These are phyloP conservation scores for Suillus subluteus DNA, from an alignment of 768 basidiomycete genomes.

Conservation along the genomic window DNA sequence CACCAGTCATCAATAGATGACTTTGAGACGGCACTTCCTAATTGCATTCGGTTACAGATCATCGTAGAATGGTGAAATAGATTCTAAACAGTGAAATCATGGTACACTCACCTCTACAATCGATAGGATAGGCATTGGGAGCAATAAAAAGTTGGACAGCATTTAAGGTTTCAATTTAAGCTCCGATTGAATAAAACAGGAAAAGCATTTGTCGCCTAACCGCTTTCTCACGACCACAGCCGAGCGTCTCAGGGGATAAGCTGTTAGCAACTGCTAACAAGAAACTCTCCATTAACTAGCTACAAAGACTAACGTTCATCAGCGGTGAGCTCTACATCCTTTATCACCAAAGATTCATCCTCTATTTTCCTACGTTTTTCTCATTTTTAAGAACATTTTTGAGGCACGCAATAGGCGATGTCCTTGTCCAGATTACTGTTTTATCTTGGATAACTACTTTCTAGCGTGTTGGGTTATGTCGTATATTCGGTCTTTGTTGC, in stretches of 20 bases:
- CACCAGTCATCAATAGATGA: slow-evolving; percentile 28
- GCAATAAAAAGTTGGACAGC: not conserved
- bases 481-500: slow-evolving; percentile 37
- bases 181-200: slow-evolving; percentile 34
- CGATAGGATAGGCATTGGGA: not conserved
- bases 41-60: slow-evolving; percentile 38
- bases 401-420: slow-evolving; percentile 20
- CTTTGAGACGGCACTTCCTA: slow-evolving; percentile 43
- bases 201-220: slow-evolving; percentile 29
- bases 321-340: slow-evolving; percentile 29
- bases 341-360: slow-evolving; percentile 15
- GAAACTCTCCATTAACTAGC: slow-evolving; percentile 25
- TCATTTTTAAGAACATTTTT: slow-evolving; percentile 12
- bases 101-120: slow-evolving; percentile 24
- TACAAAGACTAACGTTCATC: slow-evolving; percentile 9
- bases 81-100: not conserved
- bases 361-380: slow-evolving; percentile 21
- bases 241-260: slow-evolving; percentile 39
- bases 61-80: slow-evolving; percentile 20
- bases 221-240: slow-evolving; percentile 41
- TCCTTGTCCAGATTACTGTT: slow-evolving; percentile 28
- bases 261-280: slow-evolving; percentile 36
- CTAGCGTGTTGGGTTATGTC: slow-evolving; percentile 29
- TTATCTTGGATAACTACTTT: slow-evolving; percentile 40
- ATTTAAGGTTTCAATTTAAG: slow-evolving; percentile 21